Percentiles rank a stretch among this genome's conserved stretches.
Conservation (phyloP, 2,329 filamentous ascomycete species). For the Pseudogymnoascus pannorum region DNA sequence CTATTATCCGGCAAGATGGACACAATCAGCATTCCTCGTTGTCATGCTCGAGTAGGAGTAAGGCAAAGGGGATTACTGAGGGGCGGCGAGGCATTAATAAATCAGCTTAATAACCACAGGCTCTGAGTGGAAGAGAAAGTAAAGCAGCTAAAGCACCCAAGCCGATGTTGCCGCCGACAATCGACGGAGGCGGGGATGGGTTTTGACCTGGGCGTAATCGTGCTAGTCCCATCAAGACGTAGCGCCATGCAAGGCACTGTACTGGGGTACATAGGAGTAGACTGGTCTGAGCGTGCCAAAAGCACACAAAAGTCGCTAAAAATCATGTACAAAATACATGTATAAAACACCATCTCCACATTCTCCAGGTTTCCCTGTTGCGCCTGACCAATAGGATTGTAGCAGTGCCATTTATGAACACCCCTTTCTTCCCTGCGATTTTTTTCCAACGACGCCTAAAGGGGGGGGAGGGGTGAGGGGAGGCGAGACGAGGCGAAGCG, state of each 20-base stretch:
- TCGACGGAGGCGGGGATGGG: neutral
- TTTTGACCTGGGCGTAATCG: neutral
- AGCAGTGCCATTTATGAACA: conserved; percentile 4
- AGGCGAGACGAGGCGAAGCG: too few relatives aligned
- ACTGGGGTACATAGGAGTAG: neutral
- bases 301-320: neutral
- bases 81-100: conserved; percentile 1
- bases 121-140: neutral
- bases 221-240: neutral
- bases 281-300: neutral
- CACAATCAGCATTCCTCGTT: neutral
- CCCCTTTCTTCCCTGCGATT: conserved; percentile 2
- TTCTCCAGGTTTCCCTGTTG: conserved; percentile 1
- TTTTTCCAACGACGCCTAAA: neutral
- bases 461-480: neutral
- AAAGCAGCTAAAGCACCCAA: too few relatives aligned
- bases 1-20: neutral
- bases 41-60: neutral
- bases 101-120: neutral
- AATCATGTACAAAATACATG: neutral
- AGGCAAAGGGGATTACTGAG: neutral
- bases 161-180: conserved; percentile 3
- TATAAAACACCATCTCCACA: neutral
- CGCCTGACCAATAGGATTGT: neutral
- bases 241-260: conserved; percentile 1